phyloP scores from a whole-genome alignment of 169 alveolate species.

The Babesia gibsoni region DNA sequence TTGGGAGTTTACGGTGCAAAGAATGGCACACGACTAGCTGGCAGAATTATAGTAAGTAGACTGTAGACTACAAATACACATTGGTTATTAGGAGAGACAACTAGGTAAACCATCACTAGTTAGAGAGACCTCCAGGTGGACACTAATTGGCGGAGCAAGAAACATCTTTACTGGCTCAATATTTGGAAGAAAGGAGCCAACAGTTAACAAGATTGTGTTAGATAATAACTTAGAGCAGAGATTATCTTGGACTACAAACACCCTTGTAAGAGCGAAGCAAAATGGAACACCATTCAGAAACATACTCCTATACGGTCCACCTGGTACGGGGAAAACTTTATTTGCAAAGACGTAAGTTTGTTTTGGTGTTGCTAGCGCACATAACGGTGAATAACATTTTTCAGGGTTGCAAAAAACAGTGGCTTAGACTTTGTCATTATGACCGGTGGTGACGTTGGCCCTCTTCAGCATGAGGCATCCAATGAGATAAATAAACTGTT shows the following conservation, averaged over 20 bases:
- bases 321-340: constrained; percentile 95
- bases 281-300: constrained; percentile 90
- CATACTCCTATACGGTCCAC: constrained; percentile 92
- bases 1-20: constrained; percentile 79
- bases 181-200: constrained; percentile 4
- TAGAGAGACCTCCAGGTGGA: constrained; percentile 87
- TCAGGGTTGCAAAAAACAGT: constrained; percentile 84
- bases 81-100: constrained; percentile 65
- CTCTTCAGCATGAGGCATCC: constrained; percentile 92
- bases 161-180: constrained; percentile 5
- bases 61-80: constrained; percentile 13
- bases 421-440: constrained; percentile 93
- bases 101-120: constrained; percentile 87
- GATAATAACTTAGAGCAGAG: constrained; percentile 83
- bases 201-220: constrained; percentile 85
- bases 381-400: too few relatives aligned
- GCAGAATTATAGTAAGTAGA: constrained; percentile 53
- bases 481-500: constrained; percentile 92
- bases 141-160: constrained; percentile 49
- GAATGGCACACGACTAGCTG: constrained; percentile 68
- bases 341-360: constrained; percentile 83
- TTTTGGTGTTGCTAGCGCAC: constrained; percentile 21
- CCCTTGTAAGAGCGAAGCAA: constrained; percentile 87
- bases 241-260: constrained; percentile 90
- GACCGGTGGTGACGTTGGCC: constrained; percentile 98